Base-by-base conservation (phyloP, 257 asterid genomes). In the Ophiorrhiza pumila region DNA sequence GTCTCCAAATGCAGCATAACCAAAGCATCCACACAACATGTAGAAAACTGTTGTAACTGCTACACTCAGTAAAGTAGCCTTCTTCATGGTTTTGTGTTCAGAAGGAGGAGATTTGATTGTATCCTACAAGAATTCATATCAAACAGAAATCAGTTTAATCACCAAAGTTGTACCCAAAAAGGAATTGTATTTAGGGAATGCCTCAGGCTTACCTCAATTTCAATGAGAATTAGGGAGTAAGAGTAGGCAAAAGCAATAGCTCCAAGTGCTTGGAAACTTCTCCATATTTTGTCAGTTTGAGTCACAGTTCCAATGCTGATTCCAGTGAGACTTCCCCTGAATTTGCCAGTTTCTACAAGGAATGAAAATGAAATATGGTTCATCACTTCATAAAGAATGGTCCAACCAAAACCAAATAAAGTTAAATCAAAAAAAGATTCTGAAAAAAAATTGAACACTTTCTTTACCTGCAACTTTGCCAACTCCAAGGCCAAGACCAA, bases 1-100 rank as follows among this genome's bases (percentile, higher is more conserved):
- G 78, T 93, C 97, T 5, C 98, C 98, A 32, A 91, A 93, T 23
- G 98, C 96, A 2, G 98, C 98, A 58, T 91, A 93, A 53, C 98
- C 98, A 60, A 88, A 85, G 67, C 96, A 88, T 13, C 98, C 98
- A 34, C 98, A 93, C 0, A 85, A 78, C 96, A 93, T 88, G 91
- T 93, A 93, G 91, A 93, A 93, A n/a, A 88, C 37, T 0, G 98
- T 93, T 52, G 97, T 88, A 2, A 89, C 92, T 1, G 80, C 80
- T 9, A 93, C 91, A 39, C 98, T 91, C 1, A 84, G 15, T 14
- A 88, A 67, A 3, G 96, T 85, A 18, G 98, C 98, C 43, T 81
- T 89, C 83, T 86, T 88, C 97, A 93, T 91, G 45, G 97, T 89
- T 77, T 87, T 89, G 77, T 76, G 71, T 52, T 93, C 98, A 7